phyloP scores from a whole-genome alignment of 495 filamentous ascomycete species.

The Talaromyces nanjingensis region DNA sequence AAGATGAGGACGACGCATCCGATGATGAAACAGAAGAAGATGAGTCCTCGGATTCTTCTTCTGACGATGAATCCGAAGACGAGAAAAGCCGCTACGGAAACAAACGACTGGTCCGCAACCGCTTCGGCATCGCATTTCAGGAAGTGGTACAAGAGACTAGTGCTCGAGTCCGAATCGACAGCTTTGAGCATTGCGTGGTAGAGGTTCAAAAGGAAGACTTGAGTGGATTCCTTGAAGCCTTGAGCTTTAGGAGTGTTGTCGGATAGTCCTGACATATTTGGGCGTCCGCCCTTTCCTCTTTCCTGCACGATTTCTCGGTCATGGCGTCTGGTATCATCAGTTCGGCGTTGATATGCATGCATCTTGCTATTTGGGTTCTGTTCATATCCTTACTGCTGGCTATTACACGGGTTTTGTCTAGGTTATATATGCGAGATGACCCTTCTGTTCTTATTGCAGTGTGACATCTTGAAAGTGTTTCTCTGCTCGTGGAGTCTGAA shows the following conservation, averaged over 20 bases:
- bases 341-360: constrained; percentile 3
- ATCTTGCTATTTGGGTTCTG: neutral
- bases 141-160: constrained; percentile 90
- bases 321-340: constrained; percentile 3
- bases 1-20: constrained; percentile 52
- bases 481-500: neutral
- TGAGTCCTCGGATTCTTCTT: constrained; percentile 31
- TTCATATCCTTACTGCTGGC: neutral
- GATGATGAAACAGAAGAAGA: constrained; percentile 51
- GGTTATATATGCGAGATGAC: neutral
- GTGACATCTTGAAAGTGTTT: neutral
- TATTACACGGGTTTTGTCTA: neutral
- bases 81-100: constrained; percentile 48
- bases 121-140: constrained; percentile 92
- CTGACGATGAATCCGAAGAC: constrained; percentile 55
- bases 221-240: constrained; percentile 78
- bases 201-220: constrained; percentile 96
- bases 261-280: constrained; percentile 42
- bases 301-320: neutral
- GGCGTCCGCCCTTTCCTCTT: neutral
- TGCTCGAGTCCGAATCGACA: constrained; percentile 84
- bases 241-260: constrained; percentile 88
- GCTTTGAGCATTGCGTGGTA: constrained; percentile 94
- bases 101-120: constrained; percentile 67
- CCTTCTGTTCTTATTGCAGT: neutral